Evolutionary conservation across 495 filamentous ascomycete genomes (phyloP).

Genomic region (Neurospora sublineolata): DNA sequence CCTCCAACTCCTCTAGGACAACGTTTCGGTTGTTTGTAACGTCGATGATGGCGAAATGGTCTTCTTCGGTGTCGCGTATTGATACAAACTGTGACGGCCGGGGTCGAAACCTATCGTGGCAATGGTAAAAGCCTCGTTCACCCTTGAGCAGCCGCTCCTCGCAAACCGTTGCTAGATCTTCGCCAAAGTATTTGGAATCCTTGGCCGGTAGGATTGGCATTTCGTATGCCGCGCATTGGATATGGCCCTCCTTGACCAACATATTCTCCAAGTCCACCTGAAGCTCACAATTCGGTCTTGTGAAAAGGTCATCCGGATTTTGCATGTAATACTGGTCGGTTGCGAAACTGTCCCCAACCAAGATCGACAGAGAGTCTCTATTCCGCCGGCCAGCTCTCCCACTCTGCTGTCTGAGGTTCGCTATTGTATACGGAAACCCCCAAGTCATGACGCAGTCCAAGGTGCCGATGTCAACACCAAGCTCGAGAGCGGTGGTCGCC

Average conservation of each 20-base stretch:
- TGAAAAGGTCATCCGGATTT: conserved; percentile 95
- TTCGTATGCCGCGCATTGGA: conserved; percentile 93
- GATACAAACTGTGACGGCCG: conserved; percentile 70
- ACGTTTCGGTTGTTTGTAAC: conserved; percentile 69
- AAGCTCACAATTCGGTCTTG: conserved; percentile 74
- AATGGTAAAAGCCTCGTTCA: conserved; percentile 73
- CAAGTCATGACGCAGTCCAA: conserved; percentile 90
- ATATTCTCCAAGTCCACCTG: conserved; percentile 86
- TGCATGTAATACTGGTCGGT: conserved; percentile 96
- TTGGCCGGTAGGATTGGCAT: conserved; percentile 74
- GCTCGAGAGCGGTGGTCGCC: conserved; percentile 82
- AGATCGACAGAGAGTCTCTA: conserved; percentile 82
- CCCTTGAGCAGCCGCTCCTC: conserved; percentile 65
- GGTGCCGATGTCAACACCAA: conserved; percentile 92
- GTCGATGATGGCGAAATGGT: conserved; percentile 88
- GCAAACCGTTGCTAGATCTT: conserved; percentile 60
- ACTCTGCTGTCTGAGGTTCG: conserved; percentile 89
- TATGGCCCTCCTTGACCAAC: conserved; percentile 81
- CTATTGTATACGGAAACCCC: conserved; percentile 90
- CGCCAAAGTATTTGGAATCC: conserved; percentile 71
- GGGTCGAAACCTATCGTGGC: conserved; percentile 78
- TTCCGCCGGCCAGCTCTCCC: conserved; percentile 87
- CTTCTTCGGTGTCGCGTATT: conserved; percentile 86
- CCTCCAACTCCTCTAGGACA: conserved; percentile 91
- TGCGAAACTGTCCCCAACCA: conserved; percentile 85